Evolutionary conservation across 75 land plant species (phyloP), one percentile per base, ranked within the genome.

Genomic region (Adiantum capillusveneris): DNA sequence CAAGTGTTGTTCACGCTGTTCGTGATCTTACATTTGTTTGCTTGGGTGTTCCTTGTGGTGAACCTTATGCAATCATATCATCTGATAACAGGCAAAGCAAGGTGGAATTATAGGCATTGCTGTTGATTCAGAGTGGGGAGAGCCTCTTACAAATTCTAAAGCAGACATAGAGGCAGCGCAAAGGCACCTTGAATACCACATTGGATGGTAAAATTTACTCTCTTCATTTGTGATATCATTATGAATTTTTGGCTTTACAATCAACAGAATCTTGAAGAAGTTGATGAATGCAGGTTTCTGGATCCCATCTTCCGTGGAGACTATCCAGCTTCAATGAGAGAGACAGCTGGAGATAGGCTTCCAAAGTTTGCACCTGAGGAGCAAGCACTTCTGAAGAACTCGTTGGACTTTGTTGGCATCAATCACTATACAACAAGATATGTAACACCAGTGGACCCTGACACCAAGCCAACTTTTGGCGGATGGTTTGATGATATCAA

Each of bases 41-140:
- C 13, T 39, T 7, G 13, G 7, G 42, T 7, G 42, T 39, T 39
- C 14, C 18, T 25, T 18, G 21, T 5, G 26, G 53, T 60, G 7
- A 45, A n/a, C n/a, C n/a, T 59, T 22, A 53, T 9, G 17, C 20
- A 62, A 1, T 7, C n/a, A 3, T 20, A n/a, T 34, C 29, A 25
- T 56, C 60, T 34, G 14, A 45, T 59, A 41, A 0, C 73, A 82
- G 89, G 73, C 65, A 16, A 73, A 39, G 21, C 87, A 86, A 44
- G 75, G 81, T 62, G 93, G 93, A 21, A 58, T 69, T 48, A 84
- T 88, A 60, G 93, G 93, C 18, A 79, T 88, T 65, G 69, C 79
- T 13, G 39, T 84, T 56, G 93, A 88, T 68, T 77, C 78, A 54
- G 83, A 79, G 31, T 88, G 93, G 93, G 81, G 78, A 54, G 93